Conservation (phyloP, 23 red algal species). For the Pyropia haitanensis region DNA sequence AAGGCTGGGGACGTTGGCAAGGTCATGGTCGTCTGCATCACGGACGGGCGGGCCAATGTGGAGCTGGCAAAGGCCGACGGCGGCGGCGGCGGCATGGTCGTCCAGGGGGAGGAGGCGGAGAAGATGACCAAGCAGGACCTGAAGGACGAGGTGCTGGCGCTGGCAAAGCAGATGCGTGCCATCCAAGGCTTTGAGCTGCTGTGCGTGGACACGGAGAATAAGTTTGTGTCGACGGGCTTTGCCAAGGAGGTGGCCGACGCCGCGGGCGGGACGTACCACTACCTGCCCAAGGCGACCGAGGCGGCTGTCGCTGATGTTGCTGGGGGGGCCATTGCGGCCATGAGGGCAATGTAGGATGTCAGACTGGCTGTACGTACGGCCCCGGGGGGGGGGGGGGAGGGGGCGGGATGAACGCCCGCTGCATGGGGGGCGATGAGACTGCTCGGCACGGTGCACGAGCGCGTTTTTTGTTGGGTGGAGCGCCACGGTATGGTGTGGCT, state of each 20-base stretch:
- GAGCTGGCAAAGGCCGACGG: constrained; percentile 68
- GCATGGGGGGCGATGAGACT: too few relatives aligned
- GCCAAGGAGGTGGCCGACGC: constrained; percentile 81
- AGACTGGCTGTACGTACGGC: too few relatives aligned
- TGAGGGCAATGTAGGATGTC: constrained; percentile 13
- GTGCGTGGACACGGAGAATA: constrained; percentile 97
- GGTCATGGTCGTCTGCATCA: constrained; percentile 85
- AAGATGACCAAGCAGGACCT: constrained; percentile 94
- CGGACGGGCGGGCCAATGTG: constrained; percentile 95
- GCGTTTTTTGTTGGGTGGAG: too few relatives aligned
- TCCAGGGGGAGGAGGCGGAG: constrained; percentile 22
- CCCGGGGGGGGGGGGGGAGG: too few relatives aligned
- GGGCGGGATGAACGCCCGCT: too few relatives aligned
- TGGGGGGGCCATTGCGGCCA: constrained; percentile 67
- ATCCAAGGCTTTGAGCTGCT: constrained; percentile 58
- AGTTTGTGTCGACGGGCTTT: constrained; percentile 97
- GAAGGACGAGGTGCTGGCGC: constrained; percentile 85
- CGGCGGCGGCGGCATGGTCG: constrained; percentile 12
- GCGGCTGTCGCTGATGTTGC: constrained; percentile 81
- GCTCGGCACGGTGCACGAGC: too few relatives aligned
- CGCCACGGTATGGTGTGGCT: too few relatives aligned
- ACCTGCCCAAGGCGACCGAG: constrained; percentile 90
- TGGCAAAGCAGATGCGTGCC: constrained; percentile 67
- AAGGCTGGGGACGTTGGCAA: constrained; percentile 95
- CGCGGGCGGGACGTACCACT: constrained; percentile 86